Evolutionary conservation across 352 stramenopile species (phyloP).

Genomic region (Globisporangium carolinianum): DNA sequence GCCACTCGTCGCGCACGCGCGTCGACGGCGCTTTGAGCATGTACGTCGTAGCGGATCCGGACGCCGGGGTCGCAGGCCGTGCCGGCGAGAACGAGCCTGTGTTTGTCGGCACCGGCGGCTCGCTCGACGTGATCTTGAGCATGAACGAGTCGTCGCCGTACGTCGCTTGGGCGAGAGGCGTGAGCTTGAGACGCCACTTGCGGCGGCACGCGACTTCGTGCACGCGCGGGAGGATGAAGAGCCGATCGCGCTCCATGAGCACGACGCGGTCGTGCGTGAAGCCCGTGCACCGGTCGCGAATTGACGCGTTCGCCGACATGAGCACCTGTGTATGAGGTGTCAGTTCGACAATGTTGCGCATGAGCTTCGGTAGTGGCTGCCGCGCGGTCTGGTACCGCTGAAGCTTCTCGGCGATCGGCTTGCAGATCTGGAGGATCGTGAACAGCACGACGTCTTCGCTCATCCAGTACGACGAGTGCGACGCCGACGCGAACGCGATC

Average conservation of each 20-base stretch:
- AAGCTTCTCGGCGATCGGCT: slow-evolving; percentile 75
- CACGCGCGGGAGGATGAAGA: slow-evolving; percentile 58
- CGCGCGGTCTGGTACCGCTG: slow-evolving; percentile 78
- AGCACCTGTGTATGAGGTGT: slow-evolving; percentile 63
- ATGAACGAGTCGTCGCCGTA: slow-evolving; percentile 81
- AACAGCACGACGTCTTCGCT: slow-evolving; percentile 85
- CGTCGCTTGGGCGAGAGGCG: slow-evolving; percentile 34
- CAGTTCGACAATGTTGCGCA: slow-evolving; percentile 73
- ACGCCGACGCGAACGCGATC: slow-evolving; percentile 71
- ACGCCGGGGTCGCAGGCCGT: slow-evolving; percentile 17
- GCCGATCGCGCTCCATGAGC: slow-evolving; percentile 58
- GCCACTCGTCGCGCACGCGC: slow-evolving; percentile 60
- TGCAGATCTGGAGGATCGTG: slow-evolving; percentile 77
- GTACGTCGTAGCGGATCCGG: slow-evolving; percentile 21
- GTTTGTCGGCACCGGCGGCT: slow-evolving; percentile 17
- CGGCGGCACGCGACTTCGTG: slow-evolving; percentile 60
- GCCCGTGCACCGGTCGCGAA: slow-evolving; percentile 72
- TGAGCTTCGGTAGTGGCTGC: slow-evolving; percentile 60
- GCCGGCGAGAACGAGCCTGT: slow-evolving; percentile 17
- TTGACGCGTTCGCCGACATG: slow-evolving; percentile 64
- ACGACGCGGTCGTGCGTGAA: slow-evolving; percentile 71
- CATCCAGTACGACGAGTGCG: slow-evolving; percentile 88
- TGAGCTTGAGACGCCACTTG: slow-evolving; percentile 67
- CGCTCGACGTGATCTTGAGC: slow-evolving; percentile 55
- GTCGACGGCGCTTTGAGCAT: slow-evolving; percentile 63